Evolutionary conservation across 495 filamentous ascomycete species (phyloP).

Genomic region (Trichoderma asperelloides): DNA sequence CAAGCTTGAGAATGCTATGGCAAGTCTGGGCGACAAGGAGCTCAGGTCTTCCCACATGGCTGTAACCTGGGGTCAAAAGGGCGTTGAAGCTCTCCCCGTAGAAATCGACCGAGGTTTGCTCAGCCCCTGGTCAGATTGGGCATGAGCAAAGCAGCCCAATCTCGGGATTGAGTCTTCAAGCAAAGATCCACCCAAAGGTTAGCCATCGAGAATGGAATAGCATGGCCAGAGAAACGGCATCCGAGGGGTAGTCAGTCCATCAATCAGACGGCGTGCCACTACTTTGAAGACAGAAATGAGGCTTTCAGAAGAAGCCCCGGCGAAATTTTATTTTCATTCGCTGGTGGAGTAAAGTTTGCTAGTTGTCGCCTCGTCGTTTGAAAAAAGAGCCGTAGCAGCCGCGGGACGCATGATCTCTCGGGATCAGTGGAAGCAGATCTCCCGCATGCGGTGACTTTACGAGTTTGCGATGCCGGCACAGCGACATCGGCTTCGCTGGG

Average conservation of each 20-base stretch:
- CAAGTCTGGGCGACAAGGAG: neutral
- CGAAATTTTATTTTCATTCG: neutral
- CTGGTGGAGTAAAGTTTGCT: neutral
- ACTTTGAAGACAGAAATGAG: neutral
- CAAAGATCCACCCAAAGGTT: neutral
- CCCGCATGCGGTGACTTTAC: too few relatives aligned
- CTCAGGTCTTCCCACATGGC: neutral
- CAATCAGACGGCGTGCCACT: neutral
- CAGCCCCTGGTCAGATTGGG: neutral
- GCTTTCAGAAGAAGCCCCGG: neutral
- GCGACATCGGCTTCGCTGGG: too few relatives aligned
- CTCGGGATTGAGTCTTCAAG: neutral
- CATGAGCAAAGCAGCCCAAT: neutral
- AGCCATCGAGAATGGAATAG: neutral
- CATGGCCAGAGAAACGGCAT: neutral
- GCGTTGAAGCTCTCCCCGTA: neutral
- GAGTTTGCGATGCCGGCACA: too few relatives aligned
- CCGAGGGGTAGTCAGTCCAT: neutral
- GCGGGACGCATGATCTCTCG: neutral
- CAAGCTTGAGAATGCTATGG: too few relatives aligned
- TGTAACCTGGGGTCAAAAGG: neutral
- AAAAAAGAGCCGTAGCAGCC: neutral
- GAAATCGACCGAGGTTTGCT: neutral
- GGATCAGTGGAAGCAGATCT: too few relatives aligned
- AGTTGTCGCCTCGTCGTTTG: neutral